Evolutionary conservation across 1,284 basidiomycete genomes (phyloP).

Genomic region (Vanrija humicola): DNA sequence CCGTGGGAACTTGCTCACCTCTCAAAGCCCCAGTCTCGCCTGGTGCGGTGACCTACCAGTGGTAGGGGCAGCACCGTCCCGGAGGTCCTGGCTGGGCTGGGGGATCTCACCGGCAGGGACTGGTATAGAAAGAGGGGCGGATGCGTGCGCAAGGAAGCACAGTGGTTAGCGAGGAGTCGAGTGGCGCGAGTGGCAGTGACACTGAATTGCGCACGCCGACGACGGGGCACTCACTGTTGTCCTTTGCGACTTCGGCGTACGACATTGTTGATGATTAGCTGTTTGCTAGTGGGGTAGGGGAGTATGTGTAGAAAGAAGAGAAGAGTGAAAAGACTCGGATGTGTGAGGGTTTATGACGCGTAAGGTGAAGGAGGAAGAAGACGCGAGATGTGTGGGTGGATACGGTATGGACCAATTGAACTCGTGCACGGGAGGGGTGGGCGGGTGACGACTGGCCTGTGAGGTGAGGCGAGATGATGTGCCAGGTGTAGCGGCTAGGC

Average conservation of each 20-base stretch:
- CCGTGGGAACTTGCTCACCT: background rate
- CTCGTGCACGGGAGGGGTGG: too few species aligned
- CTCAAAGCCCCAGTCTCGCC: background rate
- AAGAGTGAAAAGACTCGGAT: background rate
- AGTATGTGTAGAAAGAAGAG: background rate
- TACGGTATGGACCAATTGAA: background rate
- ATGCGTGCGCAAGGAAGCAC: background rate
- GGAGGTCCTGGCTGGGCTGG: constrained; percentile 42
- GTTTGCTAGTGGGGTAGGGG: background rate
- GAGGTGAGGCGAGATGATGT: background rate
- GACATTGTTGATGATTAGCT: constrained; percentile 13
- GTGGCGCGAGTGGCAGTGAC: background rate
- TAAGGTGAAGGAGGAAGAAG: background rate
- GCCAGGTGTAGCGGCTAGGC: background rate
- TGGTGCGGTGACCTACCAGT: background rate
- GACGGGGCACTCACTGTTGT: constrained; percentile 11
- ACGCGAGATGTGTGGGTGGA: background rate
- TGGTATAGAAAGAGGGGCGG: constrained; percentile 13
- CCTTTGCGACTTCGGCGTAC: constrained; percentile 12
- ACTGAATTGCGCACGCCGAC: too few species aligned
- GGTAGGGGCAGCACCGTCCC: constrained; percentile 26
- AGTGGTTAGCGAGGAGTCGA: background rate
- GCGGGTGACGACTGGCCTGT: too few species aligned
- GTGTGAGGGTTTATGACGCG: too few species aligned
- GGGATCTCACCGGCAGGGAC: constrained; percentile 45